phyloP scores from a whole-genome alignment of 23 red algal species.

The Gracilariopsis chorda region DNA sequence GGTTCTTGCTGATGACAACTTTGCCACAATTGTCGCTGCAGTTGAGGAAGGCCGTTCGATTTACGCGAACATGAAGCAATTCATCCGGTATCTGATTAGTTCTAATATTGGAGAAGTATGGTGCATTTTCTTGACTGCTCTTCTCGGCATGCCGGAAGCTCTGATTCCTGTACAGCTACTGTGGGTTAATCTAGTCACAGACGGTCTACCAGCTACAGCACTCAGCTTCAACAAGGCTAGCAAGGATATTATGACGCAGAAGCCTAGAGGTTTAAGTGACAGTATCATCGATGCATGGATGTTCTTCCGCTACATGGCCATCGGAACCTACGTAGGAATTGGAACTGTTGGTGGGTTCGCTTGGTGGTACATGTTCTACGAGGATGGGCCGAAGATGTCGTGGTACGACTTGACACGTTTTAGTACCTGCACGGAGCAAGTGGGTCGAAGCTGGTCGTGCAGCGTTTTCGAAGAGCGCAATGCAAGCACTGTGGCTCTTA shows the following conservation, averaged over 20 bases:
- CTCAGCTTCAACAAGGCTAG: slow-evolving; percentile 92
- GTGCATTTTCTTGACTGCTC: slow-evolving; percentile 91
- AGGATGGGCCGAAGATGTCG: slow-evolving; percentile 79
- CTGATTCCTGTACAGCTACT: slow-evolving; percentile 97
- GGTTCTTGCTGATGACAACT: slow-evolving; percentile 99
- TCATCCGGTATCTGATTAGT: slow-evolving; percentile 96
- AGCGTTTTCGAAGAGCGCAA: slow-evolving; percentile 69
- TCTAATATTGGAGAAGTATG: slow-evolving; percentile 99
- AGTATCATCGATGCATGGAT: slow-evolving; percentile 86
- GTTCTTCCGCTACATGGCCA: slow-evolving; percentile 90
- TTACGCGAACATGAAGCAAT: slow-evolving; percentile 99
- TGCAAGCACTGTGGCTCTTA: slow-evolving; percentile 85
- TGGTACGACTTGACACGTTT: slow-evolving; percentile 83
- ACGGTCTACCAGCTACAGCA: slow-evolving; percentile 96
- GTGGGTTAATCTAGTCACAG: slow-evolving; percentile 99
- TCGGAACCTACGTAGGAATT: slow-evolving; percentile 96
- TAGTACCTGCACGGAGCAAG: slow-evolving; percentile 51
- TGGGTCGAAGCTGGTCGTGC: slow-evolving; percentile 64
- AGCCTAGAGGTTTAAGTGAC: slow-evolving; percentile 82
- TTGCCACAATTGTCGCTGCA: slow-evolving; percentile 95
- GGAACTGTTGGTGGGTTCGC: slow-evolving; percentile 95
- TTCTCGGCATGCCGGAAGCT: slow-evolving; percentile 91
- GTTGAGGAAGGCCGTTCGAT: slow-evolving; percentile 96
- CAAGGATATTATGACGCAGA: slow-evolving; percentile 86
- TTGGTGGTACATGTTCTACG: slow-evolving; percentile 95